A percentile compares a stretch with the other conserved stretches of the same genome.
phyloP scores from a whole-genome alignment of 1,284 basidiomycete genomes.

The Fomitopsis palustris region DNA sequence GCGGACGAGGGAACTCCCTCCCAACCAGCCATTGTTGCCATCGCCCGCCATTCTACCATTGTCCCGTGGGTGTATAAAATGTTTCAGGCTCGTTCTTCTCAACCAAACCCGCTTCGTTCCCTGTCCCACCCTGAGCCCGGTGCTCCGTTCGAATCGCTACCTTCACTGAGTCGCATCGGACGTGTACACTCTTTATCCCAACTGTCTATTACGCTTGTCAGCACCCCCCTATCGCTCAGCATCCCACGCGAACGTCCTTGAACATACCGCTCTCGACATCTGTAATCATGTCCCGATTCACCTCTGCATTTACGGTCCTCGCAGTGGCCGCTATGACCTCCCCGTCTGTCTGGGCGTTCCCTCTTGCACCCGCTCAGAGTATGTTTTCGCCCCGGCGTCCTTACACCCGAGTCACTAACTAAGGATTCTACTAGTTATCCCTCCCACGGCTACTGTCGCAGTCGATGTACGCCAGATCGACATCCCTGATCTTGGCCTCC shows the following conservation, averaged over 20 bases:
- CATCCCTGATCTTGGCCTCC: background rate
- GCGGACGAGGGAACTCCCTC: background rate
- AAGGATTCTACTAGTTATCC: background rate
- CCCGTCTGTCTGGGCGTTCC: background rate
- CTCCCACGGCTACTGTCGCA: background rate
- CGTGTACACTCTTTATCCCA: background rate
- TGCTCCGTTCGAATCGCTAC: background rate
- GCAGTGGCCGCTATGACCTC: background rate
- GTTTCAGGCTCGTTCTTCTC: too few species aligned
- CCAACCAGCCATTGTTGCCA: background rate
- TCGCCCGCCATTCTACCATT: background rate
- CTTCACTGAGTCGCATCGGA: background rate
- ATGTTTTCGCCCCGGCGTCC: background rate
- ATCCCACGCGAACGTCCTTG: background rate
- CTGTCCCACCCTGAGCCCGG: background rate
- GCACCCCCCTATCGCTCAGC: background rate
- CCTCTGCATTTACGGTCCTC: background rate
- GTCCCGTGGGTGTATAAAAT: background rate
- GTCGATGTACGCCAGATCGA: background rate
- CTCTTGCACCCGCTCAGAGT: background rate
- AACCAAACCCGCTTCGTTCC: background rate
- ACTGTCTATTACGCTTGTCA: background rate
- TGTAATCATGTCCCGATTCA: background rate
- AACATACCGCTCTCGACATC: background rate
- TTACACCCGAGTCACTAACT: background rate